Evolutionary conservation across 2,329 filamentous ascomycete genomes (phyloP), one percentile per base, ranked within the genome.

Genomic region (Aspergillus sp.): DNA sequence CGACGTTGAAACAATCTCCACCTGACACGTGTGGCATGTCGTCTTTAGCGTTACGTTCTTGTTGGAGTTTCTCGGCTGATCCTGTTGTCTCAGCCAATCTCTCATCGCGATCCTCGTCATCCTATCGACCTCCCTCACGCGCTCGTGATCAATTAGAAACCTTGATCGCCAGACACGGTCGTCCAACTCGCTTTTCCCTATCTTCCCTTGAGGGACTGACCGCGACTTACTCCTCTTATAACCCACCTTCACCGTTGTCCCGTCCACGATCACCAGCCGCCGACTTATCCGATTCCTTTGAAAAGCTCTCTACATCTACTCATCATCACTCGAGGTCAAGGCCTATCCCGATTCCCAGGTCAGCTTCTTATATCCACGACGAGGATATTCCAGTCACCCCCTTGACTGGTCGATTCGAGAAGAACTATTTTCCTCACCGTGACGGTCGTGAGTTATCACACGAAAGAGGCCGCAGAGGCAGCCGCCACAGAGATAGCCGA

Each of bases 171-270:
- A 75, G 72, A 66, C 74, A 76, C 74, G 74, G 74, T 54, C 73
- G 74, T 70, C 75, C 75, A 68, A 76, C 75, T 59, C 74, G 73
- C 45, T 72, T 77, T 41, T 77, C 74, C 23, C 66, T 77, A 49
- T 78, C 76, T 4, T 77, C 76, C 61, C 59, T 78, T 57, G 70
- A 75, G 49, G 75, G 75, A 64, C 65, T 78, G 55, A 76, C 74
- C 46, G 71, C 74, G 28, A 78, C 76, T 34, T 72, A 72, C 2
- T 77, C 76, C 46, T 70, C 73, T 64, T 75, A 74, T 73, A 72
- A 68, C 53, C 75, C 74, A 11, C 74, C 74, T 8, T 72, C 74
- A 22, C 64, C 70, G 7, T 19, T 19, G 19, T 58, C 62, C 38
- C 66, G 57, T 50, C 68, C 70, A 46, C 59, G 54, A 11, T 73